These are phyloP conservation scores for Coemansia sp. DNA, from an alignment of 192 early-diverging fungal genomes.

Conservation along the genomic window DNA sequence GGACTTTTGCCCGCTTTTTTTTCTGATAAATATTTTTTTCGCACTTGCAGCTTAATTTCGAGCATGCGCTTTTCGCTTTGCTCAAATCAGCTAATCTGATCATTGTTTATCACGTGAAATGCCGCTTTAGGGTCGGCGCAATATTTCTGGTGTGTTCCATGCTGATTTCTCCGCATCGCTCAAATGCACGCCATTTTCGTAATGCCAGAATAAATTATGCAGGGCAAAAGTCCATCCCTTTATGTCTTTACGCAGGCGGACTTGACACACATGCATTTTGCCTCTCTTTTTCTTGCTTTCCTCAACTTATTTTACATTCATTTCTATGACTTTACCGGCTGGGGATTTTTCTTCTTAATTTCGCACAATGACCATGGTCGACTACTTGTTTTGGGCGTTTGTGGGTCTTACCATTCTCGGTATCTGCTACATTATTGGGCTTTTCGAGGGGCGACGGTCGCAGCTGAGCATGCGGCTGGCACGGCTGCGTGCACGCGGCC, in stretches of 20 bases:
- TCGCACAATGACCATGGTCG: constrained; percentile 13
- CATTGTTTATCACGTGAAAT: not conserved
- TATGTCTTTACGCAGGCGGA: not conserved
- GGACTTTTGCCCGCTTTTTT: too few relatives aligned
- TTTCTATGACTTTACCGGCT: not conserved
- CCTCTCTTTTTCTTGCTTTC: not conserved
- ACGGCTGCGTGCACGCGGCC: constrained; percentile 14
- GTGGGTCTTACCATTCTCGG: constrained; percentile 24
- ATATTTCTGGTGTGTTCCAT: not conserved
- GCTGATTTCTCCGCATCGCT: not conserved
- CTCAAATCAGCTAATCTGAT: not conserved
- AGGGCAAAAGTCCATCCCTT: not conserved
- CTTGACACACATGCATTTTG: not conserved
- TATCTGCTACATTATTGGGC: constrained; percentile 48
- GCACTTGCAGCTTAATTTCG: not conserved
- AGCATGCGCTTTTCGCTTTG: too few relatives aligned
- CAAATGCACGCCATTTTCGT: not conserved
- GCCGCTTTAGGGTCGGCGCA: not conserved
- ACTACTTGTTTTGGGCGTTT: constrained; percentile 42
- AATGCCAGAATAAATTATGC: not conserved
- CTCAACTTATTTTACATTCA: not conserved
- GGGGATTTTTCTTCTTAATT: not conserved
- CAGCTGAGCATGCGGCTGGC: constrained; percentile 35
- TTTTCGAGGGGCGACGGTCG: constrained; percentile 31
- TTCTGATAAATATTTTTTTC: not conserved